phyloP scores from a whole-genome alignment of 2,329 filamentous ascomycete species.

The Hymenoscyphus fraxineus region DNA sequence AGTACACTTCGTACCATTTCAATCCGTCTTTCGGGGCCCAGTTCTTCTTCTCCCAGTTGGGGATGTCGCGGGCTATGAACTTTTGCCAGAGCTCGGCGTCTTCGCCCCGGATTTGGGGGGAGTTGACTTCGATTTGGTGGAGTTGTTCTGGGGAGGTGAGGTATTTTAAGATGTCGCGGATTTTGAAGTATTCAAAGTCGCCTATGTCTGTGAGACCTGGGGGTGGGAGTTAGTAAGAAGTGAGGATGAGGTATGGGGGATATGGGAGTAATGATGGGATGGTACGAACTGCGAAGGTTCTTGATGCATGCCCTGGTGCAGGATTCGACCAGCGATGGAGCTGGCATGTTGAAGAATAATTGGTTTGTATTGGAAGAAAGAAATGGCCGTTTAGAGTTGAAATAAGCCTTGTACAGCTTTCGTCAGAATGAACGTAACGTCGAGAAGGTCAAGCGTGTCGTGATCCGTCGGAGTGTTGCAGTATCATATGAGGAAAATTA shows the following conservation, averaged over 20 bases:
- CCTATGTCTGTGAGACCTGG: constrained; percentile 65
- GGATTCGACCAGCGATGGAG: constrained; percentile 50
- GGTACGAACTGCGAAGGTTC: constrained; percentile 42
- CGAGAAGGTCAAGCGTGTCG: not conserved
- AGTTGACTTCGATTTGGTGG: constrained; percentile 67
- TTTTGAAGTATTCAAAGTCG: constrained; percentile 62
- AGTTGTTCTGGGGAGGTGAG: constrained; percentile 74
- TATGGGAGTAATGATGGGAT: not conserved
- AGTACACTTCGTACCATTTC: constrained; percentile 77
- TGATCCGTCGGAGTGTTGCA: not conserved
- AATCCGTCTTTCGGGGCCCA: constrained; percentile 62
- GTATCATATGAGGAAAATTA: not conserved
- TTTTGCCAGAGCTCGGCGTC: constrained; percentile 72
- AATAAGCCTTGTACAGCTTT: not conserved
- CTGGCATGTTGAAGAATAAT: constrained; percentile 36
- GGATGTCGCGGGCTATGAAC: constrained; percentile 75
- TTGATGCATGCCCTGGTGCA: constrained; percentile 50
- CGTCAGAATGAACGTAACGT: no score
- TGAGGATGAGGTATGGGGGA: constrained; percentile 7
- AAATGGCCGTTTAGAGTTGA: not conserved
- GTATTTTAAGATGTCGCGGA: constrained; percentile 64
- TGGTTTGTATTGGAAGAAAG: not conserved
- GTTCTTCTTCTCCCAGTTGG: constrained; percentile 57
- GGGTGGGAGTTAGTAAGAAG: constrained; percentile 10
- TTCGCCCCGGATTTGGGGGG: constrained; percentile 69